Base-by-base conservation (phyloP, 345 rosid species). In the Acer negundo region DNA sequence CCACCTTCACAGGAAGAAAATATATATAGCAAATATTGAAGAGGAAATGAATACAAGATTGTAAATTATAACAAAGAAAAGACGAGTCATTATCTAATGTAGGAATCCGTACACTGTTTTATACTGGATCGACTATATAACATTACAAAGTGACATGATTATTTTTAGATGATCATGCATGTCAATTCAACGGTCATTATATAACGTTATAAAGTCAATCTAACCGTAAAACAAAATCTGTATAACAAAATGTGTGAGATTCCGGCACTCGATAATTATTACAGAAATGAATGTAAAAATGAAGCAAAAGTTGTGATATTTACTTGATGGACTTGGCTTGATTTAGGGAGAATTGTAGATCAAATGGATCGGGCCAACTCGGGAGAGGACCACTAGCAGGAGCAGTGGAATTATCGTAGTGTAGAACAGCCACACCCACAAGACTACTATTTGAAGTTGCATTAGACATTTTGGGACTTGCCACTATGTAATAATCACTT, bases 401-500 rank as follows among this genome's bases (percentile, higher is more conserved):
- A 65, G 76, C 11, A 1, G 24, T 62, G 26, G 92, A 85, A 62
- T 59, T 78, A 1, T 63, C 61, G 61, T 89, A 86, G 19, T 70
- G 88, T 9, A 89, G 66, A 19, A 82, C 65, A 0, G 82, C 88
- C 0, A 85, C 64, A 9, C 82, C 86, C 15, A 40, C 26, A 53
- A 84, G 72, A 49, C 22, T 59, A 49, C 28, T 63, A 20, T 51
- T 59, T 2, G 35, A 3, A 40, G 59, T 10, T 28, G 35, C 23
- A 26, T 77, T 71, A 9, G 63, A 69, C 80, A 84, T 12, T 62
- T 84, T 88, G 6, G 94, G 89, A 9, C 85, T 79, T 35, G 87
- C 96, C 38, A 85, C 92, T 0, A 91, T 78, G 84, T 86, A 88
- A 70, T 85, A 90, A 61, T 84, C 89, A 19, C 80, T 77, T 0